Evolutionary conservation across 768 basidiomycete species (phyloP), one percentile per base, ranked within the genome.

Genomic region (Suillus ampliporus): DNA sequence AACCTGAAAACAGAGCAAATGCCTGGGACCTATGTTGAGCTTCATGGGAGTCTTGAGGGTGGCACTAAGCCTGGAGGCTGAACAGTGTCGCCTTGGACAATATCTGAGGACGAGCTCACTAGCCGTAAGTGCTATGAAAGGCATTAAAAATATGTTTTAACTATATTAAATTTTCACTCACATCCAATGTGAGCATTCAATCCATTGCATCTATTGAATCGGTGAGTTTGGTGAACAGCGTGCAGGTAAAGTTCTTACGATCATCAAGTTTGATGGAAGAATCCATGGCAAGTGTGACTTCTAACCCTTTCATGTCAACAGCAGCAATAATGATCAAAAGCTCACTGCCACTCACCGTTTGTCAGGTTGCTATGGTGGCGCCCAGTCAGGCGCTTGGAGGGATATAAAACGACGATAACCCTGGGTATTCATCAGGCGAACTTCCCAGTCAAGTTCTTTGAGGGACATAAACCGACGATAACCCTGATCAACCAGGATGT

Each of bases 1-100:
- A 90, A 64, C 85, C 83, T 0, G 88, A 77, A 19, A 82, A 76
- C 0, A 89, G 88, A 1, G 84, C 82, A 66, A 85, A 90, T 0
- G 85, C 79, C 70, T 91, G 79, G 57, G 17, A 67, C 80, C 68
- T 60, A 83, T 85, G 50, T 81, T 70, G 64, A 83, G 85, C 61
- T 80, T 81, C 71, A 83, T 81, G 37, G 91, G 75, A 6, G 87
- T 85, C 75, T 87, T 81, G 78, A 91, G 90, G 6, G 90, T 89
- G n/a, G 83, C 79, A 51, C 83, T 88, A 43, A 92, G 72, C 90
- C 89, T 11, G 76, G 71, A 14, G 89, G 87, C 58, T 86, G 83
- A 7, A 90, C 88, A n/a, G 84, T 83, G 40, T 84, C 76, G 28
- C 90, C 89, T 31, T 78, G 79, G 17, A 87, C 85, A 28, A n/a